Evolutionary conservation across 306 rosid species (phyloP).

Genomic region (apple (Malus domestica)): ASM211411v1 NC_041794.1:24983501-24984000

Average conservation of each 20-base stretch:
- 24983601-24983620: slow-evolving; percentile 80
- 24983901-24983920: background rate
- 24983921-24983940: background rate
- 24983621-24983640: slow-evolving; percentile 36
- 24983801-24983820: slow-evolving; percentile 28
- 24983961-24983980: background rate
- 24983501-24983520: slow-evolving; percentile 54
- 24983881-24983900: background rate
- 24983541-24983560: slow-evolving; percentile 20
- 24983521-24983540: slow-evolving; percentile 57
- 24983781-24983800: slow-evolving; percentile 68
- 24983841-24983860: slow-evolving; percentile 2
- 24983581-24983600: slow-evolving; percentile 83
- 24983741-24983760: slow-evolving; percentile 57
- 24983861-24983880: background rate
- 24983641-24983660: slow-evolving; percentile 3
- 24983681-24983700: background rate
- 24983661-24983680: slow-evolving; percentile 8
- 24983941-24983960: background rate
- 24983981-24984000: background rate
- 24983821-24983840: slow-evolving; percentile 2
- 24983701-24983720: slow-evolving; percentile 48
- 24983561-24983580: slow-evolving; percentile 64
- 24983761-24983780: slow-evolving; percentile 70
- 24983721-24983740: slow-evolving; percentile 48